These are phyloP conservation scores for Thecaphora frezii DNA, from an alignment of 1,284 basidiomycete genomes.

Conservation along the genomic window DNA sequence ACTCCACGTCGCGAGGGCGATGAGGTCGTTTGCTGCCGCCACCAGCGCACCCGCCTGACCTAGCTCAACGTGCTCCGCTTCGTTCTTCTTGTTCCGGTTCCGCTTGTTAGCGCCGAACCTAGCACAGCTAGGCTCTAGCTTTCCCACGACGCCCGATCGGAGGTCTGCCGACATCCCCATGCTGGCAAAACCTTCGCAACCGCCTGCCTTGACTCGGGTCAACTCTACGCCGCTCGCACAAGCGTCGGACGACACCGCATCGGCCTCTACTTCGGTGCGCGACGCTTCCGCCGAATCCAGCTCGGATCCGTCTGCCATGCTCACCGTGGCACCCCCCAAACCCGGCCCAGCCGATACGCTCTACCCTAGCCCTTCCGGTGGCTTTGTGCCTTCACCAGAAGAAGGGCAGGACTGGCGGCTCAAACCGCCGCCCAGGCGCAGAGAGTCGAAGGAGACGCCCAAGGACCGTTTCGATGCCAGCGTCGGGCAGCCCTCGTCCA, in stretches of 20 bases:
- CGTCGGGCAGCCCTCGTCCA: too few relatives aligned
- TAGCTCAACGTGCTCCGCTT: too few relatives aligned
- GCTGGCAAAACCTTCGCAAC: slow-evolving; percentile 16
- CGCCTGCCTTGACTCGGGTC: slow-evolving; percentile 28
- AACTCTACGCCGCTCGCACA: slow-evolving; percentile 26
- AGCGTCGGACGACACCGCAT: slow-evolving; percentile 1
- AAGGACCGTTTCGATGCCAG: background rate
- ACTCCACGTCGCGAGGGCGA: too few relatives aligned
- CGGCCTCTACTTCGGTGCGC: background rate
- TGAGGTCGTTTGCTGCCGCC: too few relatives aligned
- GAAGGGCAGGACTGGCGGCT: slow-evolving; percentile 45
- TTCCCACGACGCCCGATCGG: slow-evolving; percentile 16
- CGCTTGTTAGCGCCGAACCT: background rate
- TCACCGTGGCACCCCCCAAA: slow-evolving; percentile 36
- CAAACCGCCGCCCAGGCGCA: slow-evolving; percentile 21
- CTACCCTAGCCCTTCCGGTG: slow-evolving; percentile 41
- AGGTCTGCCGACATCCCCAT: slow-evolving; percentile 32
- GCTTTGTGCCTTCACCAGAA: slow-evolving; percentile 41
- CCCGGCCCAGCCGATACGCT: slow-evolving; percentile 36
- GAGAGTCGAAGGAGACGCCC: background rate
- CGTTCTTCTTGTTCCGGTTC: too few relatives aligned
- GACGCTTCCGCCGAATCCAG: background rate
- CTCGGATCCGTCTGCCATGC: slow-evolving; percentile 4
- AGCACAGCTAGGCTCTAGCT: background rate
- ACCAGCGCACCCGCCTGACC: too few relatives aligned